These are phyloP conservation scores for Hypoxylon fuscum DNA, from an alignment of 495 filamentous ascomycete genomes.

Conservation along the genomic window DNA sequence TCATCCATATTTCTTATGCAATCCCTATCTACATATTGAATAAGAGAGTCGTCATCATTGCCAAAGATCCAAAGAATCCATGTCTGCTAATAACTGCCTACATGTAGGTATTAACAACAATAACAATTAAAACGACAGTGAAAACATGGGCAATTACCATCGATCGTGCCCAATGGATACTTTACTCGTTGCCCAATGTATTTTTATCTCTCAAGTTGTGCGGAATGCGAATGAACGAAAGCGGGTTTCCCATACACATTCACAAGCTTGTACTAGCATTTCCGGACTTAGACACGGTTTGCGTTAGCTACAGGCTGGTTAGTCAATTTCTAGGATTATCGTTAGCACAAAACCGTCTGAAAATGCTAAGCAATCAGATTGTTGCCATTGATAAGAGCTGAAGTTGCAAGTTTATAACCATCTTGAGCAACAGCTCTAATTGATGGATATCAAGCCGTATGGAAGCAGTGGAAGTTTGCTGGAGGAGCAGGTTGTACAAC, in stretches of 20 bases:
- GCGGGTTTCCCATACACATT: constrained; percentile 17
- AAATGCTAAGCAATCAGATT: constrained; percentile 16
- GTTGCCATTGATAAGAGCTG: constrained; percentile 20
- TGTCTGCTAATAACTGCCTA: too few species aligned
- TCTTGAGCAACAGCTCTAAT: not conserved
- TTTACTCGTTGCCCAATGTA: not conserved
- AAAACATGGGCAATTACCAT: too few species aligned
- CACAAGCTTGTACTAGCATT: constrained; percentile 9
- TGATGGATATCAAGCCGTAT: not conserved
- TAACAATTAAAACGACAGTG: too few species aligned
- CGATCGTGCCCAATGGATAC: too few species aligned
- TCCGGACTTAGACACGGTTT: constrained; percentile 25
- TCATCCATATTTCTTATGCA: constrained; percentile 9
- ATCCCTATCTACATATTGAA: constrained; percentile 25
- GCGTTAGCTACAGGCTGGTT: constrained; percentile 4
- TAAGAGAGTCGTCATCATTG: constrained; percentile 22
- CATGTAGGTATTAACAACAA: too few species aligned
- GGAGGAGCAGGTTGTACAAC: not conserved
- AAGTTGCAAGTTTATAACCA: not conserved
- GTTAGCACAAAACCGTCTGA: not conserved
- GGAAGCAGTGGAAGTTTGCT: not conserved
- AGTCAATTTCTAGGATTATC: constrained; percentile 3
- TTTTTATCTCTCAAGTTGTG: not conserved
- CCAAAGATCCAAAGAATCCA: not conserved
- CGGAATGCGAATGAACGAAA: constrained; percentile 31